Conservation (phyloP, 495 filamentous ascomycete genomes). For the Acidiella bohemica region DNA sequence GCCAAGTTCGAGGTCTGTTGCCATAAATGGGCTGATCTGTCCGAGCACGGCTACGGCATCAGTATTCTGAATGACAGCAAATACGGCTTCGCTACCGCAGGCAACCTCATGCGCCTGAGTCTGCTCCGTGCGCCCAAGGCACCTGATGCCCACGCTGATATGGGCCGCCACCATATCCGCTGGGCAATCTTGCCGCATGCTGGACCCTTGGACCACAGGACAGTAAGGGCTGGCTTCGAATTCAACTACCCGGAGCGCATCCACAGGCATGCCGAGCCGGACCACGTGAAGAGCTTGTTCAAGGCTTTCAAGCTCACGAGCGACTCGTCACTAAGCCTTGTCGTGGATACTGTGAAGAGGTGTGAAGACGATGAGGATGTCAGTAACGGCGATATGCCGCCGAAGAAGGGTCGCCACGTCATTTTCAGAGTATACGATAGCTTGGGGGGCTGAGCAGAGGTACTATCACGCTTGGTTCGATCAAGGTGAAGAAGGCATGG, state of each 20-base stretch:
- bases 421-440: conserved; percentile 80
- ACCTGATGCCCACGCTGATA: conserved; percentile 90
- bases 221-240: conserved; percentile 69
- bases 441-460: conserved; percentile 71
- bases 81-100: conserved; percentile 86
- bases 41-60: conserved; percentile 81
- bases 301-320: conserved; percentile 20
- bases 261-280: conserved; percentile 3
- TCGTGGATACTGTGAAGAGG: conserved; percentile 78
- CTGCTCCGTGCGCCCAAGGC: conserved; percentile 89
- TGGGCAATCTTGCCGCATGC: conserved; percentile 85
- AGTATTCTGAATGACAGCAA: conserved; percentile 93
- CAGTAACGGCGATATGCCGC: conserved; percentile 45
- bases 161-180: conserved; percentile 74
- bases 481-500: conserved; percentile 60
- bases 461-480: conserved; percentile 43
- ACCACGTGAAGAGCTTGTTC: conserved; percentile 17
- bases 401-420: conserved; percentile 59
- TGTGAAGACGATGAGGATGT: conserved; percentile 94
- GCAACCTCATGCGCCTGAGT: conserved; percentile 84
- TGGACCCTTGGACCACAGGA: conserved; percentile 54
- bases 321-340: conserved; percentile 35
- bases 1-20: conserved; percentile 98
- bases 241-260: conserved; percentile 68
- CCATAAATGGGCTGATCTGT: conserved; percentile 95